These are phyloP conservation scores for Neoboletus subvelutipes DNA, from an alignment of 768 basidiomycete species.

Conservation along the genomic window DNA sequence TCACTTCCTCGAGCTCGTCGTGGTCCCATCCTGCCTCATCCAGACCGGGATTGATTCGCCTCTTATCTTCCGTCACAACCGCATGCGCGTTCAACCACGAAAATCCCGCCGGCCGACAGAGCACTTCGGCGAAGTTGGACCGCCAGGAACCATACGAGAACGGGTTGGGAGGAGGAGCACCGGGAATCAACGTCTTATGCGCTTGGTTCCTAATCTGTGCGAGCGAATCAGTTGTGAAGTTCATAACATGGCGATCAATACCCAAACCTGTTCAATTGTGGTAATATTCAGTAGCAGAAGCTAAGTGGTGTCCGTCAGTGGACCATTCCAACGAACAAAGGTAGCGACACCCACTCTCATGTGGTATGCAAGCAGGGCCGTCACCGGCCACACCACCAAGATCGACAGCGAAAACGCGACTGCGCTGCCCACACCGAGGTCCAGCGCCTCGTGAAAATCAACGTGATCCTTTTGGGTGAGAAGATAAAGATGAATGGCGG, in stretches of 20 bases:
- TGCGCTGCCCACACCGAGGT: conserved; percentile 69
- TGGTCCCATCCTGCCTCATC: conserved; percentile 32
- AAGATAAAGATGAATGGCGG: conserved; percentile 77
- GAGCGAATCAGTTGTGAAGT: conserved; percentile 7
- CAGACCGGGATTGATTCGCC: conserved; percentile 72
- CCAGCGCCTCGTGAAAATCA: conserved; percentile 47
- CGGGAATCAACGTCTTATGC: conserved; percentile 65
- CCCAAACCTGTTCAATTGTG: conserved; percentile 89
- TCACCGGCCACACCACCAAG: conserved; percentile 79
- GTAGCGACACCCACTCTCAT: conserved; percentile 59
- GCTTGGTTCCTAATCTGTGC: conserved; percentile 81
- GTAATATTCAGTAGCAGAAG: conserved; percentile 84
- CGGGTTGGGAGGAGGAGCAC: conserved; percentile 74
- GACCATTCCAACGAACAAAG: neutral
- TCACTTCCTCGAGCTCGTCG: conserved; percentile 20
- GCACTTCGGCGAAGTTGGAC: conserved; percentile 68
- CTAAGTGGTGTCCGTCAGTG: conserved; percentile 35
- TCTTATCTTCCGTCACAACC: conserved; percentile 66
- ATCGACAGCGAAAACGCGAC: conserved; percentile 75
- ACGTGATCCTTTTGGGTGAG: conserved; percentile 53
- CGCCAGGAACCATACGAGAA: conserved; percentile 81
- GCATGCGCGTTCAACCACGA: conserved; percentile 74
- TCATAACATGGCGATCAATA: conserved; percentile 12
- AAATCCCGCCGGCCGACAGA: conserved; percentile 78
- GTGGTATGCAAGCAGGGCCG: conserved; percentile 80